A percentile compares a stretch with the other conserved stretches of the same genome.
Conservation (phyloP, 1,284 basidiomycete species). For the Baeospora myosura region DNA sequence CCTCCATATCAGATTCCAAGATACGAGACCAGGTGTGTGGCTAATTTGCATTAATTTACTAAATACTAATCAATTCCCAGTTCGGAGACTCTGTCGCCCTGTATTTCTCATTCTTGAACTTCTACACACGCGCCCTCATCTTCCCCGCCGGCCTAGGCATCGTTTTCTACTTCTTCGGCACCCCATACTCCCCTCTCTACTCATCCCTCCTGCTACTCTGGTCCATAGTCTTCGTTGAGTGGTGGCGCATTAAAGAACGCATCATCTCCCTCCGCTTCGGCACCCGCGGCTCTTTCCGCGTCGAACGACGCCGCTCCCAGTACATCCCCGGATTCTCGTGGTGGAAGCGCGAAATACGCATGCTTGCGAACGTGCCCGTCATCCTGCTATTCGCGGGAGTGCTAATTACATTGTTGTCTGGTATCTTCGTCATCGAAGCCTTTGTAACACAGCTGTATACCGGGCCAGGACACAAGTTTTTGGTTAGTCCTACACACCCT, state of each 20-base stretch:
- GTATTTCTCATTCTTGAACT: constrained; percentile 1
- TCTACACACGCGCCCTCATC: constrained; percentile 38
- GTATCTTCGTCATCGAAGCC: constrained; percentile 85
- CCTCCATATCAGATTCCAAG: constrained; percentile 26
- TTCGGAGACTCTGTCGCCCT: neutral
- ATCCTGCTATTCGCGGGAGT: constrained; percentile 65
- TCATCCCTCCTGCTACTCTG: constrained; percentile 72
- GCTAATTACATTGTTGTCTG: constrained; percentile 83
- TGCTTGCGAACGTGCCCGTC: constrained; percentile 73
- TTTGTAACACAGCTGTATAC: constrained; percentile 83
- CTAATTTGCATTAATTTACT: too few relatives aligned
- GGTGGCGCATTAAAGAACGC: constrained; percentile 82
- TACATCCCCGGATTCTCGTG: constrained; percentile 26
- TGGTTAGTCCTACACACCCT: constrained; percentile 63
- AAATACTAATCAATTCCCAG: neutral
- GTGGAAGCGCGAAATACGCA: constrained; percentile 74
- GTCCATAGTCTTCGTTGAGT: constrained; percentile 81
- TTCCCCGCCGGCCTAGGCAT: constrained; percentile 62
- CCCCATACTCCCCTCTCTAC: constrained; percentile 73
- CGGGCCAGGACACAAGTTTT: constrained; percentile 73
- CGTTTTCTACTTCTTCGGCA: constrained; percentile 55
- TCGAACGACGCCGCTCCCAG: constrained; percentile 57
- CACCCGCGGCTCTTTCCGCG: constrained; percentile 67
- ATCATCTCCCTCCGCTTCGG: constrained; percentile 77
- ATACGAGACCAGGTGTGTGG: constrained; percentile 32